A percentile compares a stretch with the other conserved stretches of the same genome.
phyloP scores from a whole-genome alignment of 805 yeast genomes.

The Wickerhamomyces rabaulensis region DNA sequence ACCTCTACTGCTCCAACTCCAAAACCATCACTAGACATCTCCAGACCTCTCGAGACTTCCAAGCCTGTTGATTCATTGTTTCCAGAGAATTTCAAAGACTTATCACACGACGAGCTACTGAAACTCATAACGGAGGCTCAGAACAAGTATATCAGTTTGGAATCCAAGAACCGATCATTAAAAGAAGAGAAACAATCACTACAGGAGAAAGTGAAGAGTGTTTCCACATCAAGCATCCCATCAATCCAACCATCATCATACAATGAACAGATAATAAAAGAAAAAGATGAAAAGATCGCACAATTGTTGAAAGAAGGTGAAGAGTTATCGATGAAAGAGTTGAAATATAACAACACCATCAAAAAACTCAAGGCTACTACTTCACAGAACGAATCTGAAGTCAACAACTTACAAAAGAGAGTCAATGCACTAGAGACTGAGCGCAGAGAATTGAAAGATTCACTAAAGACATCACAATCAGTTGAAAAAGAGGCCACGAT shows the following conservation, averaged over 20 bases:
- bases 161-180: constrained; percentile 14
- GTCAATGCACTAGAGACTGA: constrained; percentile 19
- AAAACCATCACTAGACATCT: constrained; percentile 5
- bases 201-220: constrained; percentile 17
- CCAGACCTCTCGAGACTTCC: neutral
- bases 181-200: constrained; percentile 18
- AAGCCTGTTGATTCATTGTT: constrained; percentile 1
- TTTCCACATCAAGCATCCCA: neutral
- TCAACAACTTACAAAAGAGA: constrained; percentile 12
- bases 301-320: constrained; percentile 75
- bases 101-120: constrained; percentile 13
- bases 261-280: constrained; percentile 9
- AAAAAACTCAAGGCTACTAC: constrained; percentile 53
- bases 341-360: constrained; percentile 59
- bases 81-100: constrained; percentile 9
- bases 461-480: constrained; percentile 21
- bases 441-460: constrained; percentile 20
- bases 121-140: constrained; percentile 13
- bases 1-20: constrained; percentile 1
- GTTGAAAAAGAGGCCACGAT: constrained; percentile 22
- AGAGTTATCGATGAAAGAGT: constrained; percentile 63
- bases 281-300: constrained; percentile 54
- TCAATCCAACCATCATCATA: neutral
- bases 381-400: constrained; percentile 30
- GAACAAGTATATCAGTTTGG: constrained; percentile 7